phyloP scores from a whole-genome alignment of 1,139 yeast genomes.

The Hansenula sp. region DNA sequence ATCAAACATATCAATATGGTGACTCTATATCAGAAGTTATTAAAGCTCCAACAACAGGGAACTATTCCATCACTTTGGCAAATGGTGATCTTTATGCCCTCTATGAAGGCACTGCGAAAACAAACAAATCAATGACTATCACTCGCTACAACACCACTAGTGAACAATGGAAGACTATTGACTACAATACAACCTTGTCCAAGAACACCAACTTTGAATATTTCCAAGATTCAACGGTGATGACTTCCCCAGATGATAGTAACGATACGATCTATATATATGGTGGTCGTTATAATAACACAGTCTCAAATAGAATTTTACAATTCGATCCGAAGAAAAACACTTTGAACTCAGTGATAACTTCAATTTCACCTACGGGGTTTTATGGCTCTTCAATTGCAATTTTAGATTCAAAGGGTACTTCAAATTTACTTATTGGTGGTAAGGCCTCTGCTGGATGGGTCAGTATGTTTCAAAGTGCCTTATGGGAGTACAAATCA shows the following conservation, averaged over 20 bases:
- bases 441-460: conserved; percentile 53
- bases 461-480: conserved; percentile 59
- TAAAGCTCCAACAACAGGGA: conserved; percentile 17
- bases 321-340: conserved; percentile 29
- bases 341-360: conserved; percentile 31
- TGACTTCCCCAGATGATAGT: conserved; percentile 34
- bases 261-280: conserved; percentile 38
- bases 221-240: conserved; percentile 30
- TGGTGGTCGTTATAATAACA: conserved; percentile 35
- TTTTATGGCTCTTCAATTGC: conserved; percentile 42
- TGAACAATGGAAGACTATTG: conserved; percentile 24
- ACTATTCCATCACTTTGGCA: conserved; percentile 19
- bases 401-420: conserved; percentile 25
- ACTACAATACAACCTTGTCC: conserved; percentile 13
- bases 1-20: conserved; percentile 3
- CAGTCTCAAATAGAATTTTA: conserved; percentile 36
- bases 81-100: conserved; percentile 24
- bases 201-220: conserved; percentile 13
- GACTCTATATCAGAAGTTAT: conserved; percentile 26
- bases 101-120: conserved; percentile 16
- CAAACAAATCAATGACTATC: conserved; percentile 13
- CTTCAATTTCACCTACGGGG: conserved; percentile 46
- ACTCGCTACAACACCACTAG: conserved; percentile 16
- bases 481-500: conserved; percentile 53
- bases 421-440: conserved; percentile 43